These are phyloP conservation scores for Furcasterigmium furcatum DNA, from an alignment of 2,329 filamentous ascomycete genomes.

Conservation along the genomic window DNA sequence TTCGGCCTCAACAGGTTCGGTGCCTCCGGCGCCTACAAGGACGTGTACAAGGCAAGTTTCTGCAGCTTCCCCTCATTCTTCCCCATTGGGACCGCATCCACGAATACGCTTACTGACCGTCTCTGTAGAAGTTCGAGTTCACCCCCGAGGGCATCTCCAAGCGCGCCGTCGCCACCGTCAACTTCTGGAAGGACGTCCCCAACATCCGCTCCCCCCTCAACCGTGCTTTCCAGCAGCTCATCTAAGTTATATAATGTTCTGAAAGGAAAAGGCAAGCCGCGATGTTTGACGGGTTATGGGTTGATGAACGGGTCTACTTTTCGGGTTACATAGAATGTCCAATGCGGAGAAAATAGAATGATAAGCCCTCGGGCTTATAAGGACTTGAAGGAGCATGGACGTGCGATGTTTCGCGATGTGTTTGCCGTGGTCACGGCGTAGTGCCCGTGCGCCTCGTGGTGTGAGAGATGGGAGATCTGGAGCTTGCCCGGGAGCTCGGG, in stretches of 20 bases:
- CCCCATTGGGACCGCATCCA: neutral
- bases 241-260: conserved; percentile 58
- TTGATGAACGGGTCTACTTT: conserved; percentile 5
- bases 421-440: too few relatives aligned
- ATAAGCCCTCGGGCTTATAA: too few relatives aligned
- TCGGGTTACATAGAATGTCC: conserved; percentile 2
- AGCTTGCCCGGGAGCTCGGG: too few relatives aligned
- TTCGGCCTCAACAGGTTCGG: conserved; percentile 99
- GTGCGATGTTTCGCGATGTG: too few relatives aligned
- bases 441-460: too few relatives aligned
- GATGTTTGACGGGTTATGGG: too few relatives aligned
- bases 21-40: conserved; percentile 94
- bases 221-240: conserved; percentile 95
- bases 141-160: conserved; percentile 95
- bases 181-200: conserved; percentile 94
- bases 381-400: too few relatives aligned
- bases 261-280: too few relatives aligned
- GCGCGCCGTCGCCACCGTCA: conserved; percentile 85
- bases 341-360: too few relatives aligned
- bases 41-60: conserved; percentile 89
- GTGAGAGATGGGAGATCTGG: too few relatives aligned
- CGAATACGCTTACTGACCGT: conserved; percentile 38
- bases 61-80: neutral
- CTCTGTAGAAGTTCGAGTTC: conserved; percentile 99
- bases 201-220: conserved; percentile 94